Conservation (phyloP, 805 yeast genomes). For the Starmerella bombi region DNA sequence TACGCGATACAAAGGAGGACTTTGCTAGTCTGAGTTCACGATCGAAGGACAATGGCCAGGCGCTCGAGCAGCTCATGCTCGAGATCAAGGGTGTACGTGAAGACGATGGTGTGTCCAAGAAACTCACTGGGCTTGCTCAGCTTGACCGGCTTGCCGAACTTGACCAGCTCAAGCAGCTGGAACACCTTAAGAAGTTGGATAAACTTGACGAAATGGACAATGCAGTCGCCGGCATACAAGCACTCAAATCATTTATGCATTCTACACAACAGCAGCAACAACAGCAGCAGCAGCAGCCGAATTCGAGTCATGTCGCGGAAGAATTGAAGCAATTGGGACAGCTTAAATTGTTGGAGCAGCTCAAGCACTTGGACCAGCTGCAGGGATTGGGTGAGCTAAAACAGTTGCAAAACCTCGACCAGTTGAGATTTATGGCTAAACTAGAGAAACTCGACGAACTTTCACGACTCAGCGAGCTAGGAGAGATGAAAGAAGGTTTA, state of each 20-base stretch:
- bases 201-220: slow-evolving; percentile 6
- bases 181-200: slow-evolving; percentile 8
- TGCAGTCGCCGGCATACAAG: neutral
- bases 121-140: slow-evolving; percentile 22
- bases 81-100: slow-evolving; percentile 22
- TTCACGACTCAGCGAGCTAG: neutral
- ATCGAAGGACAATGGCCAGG: slow-evolving; percentile 29
- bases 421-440: neutral
- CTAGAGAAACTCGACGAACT: slow-evolving; percentile 2
- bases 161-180: slow-evolving; percentile 7
- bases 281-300: neutral
- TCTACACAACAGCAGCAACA: neutral
- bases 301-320: neutral
- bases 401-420: neutral
- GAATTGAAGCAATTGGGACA: slow-evolving; percentile 6
- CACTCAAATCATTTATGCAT: neutral
- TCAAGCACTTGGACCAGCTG: neutral
- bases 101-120: slow-evolving; percentile 21
- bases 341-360: slow-evolving; percentile 6
- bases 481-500: neutral
- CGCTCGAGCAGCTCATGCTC: slow-evolving; percentile 21
- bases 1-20: slow-evolving; percentile 26
- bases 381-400: neutral
- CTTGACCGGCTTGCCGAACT: slow-evolving; percentile 20
- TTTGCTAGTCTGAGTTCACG: slow-evolving; percentile 27